Evolutionary conservation across 352 stramenopile species (phyloP), one percentile per base, ranked within the genome.

Genomic region (Phytophthora melonis): DNA sequence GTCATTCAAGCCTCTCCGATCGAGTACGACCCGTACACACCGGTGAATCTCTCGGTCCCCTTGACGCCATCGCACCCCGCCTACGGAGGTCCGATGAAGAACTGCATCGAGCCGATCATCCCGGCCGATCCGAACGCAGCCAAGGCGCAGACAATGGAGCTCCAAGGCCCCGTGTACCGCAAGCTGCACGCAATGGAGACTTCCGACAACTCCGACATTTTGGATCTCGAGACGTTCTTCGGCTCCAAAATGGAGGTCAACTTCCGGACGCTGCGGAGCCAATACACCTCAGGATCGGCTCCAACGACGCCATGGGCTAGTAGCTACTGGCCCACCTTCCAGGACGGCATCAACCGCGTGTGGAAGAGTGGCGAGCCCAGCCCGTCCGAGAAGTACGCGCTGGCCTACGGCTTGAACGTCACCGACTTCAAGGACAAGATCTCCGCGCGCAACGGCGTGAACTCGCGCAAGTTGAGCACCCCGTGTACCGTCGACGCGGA

Each of bases 291-390:
- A 0, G 69, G 39, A 1, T 45, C 25, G 13, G 74, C 58, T 2
- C 57, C 74, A 7, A 47, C 52, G 7, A 68, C 62, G 7, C 79
- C 79, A 3, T 85, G 80, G 80, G 71, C 80, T 4, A 73, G 75
- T 67, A 86, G 78, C 70, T 91, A 91, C 76, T 91, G 81, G 80
- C 78, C 82, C 3, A 74, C 67, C 30, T 89, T 78, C 72, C 67
- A 79, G 47, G 83, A 91, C 58, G 74, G 83, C 43, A 91, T 91
- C 70, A 91, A 91, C 78, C 58, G 69, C 61, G 63, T 53, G 1
- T 85, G 81, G 82, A 62, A 61, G 36, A 69, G 11, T 13, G 55
- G 58, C n/a, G 72, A 72, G 53, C 21, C 58, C 3, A 76, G 78
- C n/a, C 56, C 80, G 0, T 69, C 75, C 1, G 68, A 74, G 58